A percentile compares a stretch with the other conserved stretches of the same genome.
phyloP scores from a whole-genome alignment of 2,329 filamentous ascomycete genomes.

The Aspergillus sp. region DNA sequence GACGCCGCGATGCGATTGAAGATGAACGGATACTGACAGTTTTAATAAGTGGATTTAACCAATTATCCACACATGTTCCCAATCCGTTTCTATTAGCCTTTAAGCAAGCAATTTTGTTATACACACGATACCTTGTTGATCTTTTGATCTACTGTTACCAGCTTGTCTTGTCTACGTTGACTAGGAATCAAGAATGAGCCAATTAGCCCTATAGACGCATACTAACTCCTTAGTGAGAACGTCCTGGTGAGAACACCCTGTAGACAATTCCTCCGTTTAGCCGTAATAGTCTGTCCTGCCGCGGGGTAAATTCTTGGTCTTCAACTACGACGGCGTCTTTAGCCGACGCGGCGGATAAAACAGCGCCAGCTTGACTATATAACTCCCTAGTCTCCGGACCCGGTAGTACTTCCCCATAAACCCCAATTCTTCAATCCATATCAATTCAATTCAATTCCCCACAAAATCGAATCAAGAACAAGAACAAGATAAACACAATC shows the following conservation, averaged over 20 bases:
- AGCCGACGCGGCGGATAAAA: neutral
- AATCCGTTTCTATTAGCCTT: no score
- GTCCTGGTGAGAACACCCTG: no score
- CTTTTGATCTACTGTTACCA: no score
- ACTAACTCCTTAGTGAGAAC: no score
- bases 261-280: neutral
- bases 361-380: neutral
- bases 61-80: neutral
- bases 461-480: no score
- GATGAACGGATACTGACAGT: neutral
- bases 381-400: neutral
- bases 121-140: no score
- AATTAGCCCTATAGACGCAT: no score
- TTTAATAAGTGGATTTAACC: neutral
- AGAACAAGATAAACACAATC: neutral
- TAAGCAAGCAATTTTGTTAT: no score
- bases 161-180: neutral
- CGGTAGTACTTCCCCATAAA: neutral
- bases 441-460: neutral
- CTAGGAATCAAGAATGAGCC: neutral
- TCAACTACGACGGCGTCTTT: neutral
- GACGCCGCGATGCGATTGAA: constrained; percentile 19
- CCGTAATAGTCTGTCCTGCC: neutral
- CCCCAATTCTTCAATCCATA: neutral
- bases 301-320: constrained; percentile 2